These are phyloP conservation scores for Tylopilus felleus DNA, from an alignment of 768 basidiomycete genomes.

Conservation along the genomic window DNA sequence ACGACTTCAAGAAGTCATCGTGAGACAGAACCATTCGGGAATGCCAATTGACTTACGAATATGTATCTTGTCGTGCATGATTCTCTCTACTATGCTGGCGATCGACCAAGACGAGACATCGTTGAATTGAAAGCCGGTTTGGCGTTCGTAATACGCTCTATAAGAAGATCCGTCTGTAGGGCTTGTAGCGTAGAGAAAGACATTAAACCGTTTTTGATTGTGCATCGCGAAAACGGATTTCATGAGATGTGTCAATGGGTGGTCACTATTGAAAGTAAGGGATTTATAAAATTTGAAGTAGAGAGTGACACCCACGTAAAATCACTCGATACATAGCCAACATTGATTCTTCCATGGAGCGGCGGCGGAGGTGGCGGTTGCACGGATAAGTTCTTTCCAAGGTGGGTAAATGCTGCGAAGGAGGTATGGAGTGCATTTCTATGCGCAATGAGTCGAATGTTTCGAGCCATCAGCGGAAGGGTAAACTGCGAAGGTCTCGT, in stretches of 20 bases:
- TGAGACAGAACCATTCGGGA: neutral
- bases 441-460: slow-evolving; percentile 45
- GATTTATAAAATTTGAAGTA: neutral
- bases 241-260: slow-evolving; percentile 52
- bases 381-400: slow-evolving; percentile 26
- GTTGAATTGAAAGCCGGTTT: slow-evolving; percentile 35
- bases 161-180: slow-evolving; percentile 44
- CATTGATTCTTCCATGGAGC: slow-evolving; percentile 36
- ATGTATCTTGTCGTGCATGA: slow-evolving; percentile 43
- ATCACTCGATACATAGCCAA: slow-evolving; percentile 50
- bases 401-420: slow-evolving; percentile 38
- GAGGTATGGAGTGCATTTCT: slow-evolving; percentile 46
- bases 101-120: slow-evolving; percentile 42
- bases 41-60: slow-evolving; percentile 33
- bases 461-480: slow-evolving; percentile 39
- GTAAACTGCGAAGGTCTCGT: slow-evolving; percentile 38
- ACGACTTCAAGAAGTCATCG: slow-evolving; percentile 31
- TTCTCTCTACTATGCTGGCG: slow-evolving; percentile 36
- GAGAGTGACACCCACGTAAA: slow-evolving; percentile 34
- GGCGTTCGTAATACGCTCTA: slow-evolving; percentile 41
- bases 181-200: slow-evolving; percentile 48
- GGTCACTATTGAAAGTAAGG: slow-evolving; percentile 34
- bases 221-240: slow-evolving; percentile 48
- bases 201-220: slow-evolving; percentile 36
- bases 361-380: slow-evolving; percentile 44